Conservation (phyloP, 805 yeast species). For the Wickerhamomyces bovis region DNA sequence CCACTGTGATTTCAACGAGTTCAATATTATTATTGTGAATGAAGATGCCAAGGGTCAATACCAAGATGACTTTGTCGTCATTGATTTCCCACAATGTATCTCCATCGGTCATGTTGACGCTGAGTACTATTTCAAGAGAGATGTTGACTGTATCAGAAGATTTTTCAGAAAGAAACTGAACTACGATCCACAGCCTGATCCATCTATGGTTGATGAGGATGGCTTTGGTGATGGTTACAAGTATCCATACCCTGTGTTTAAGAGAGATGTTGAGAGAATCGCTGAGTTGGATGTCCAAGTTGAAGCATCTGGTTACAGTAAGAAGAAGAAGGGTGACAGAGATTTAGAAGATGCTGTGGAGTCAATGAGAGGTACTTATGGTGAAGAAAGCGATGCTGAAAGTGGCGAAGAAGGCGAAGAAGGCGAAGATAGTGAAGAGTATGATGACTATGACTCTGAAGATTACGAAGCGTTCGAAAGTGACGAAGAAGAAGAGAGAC, state of each 20-base stretch:
- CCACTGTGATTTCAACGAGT: conserved; percentile 97
- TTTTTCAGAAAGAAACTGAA: conserved; percentile 77
- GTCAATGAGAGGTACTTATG: conserved; percentile 47
- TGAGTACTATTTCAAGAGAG: conserved; percentile 80
- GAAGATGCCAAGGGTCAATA: conserved; percentile 41
- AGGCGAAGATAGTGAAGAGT: conserved; percentile 37
- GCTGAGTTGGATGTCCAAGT: conserved; percentile 78
- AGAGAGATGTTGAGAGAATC: conserved; percentile 64
- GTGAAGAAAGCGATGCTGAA: conserved; percentile 26
- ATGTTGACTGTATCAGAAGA: conserved; percentile 80
- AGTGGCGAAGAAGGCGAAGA: conserved; percentile 10
- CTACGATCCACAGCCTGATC: conserved; percentile 63
- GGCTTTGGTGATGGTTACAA: conserved; percentile 79
- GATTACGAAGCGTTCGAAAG: conserved; percentile 20
- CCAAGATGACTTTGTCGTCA: conserved; percentile 76
- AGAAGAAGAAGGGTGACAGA: conserved; percentile 47
- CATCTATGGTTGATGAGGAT: conserved; percentile 67
- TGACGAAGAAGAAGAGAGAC: conserved; percentile 29
- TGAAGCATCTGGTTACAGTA: conserved; percentile 81
- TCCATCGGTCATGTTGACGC: conserved; percentile 91
- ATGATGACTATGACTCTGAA: conserved; percentile 23
- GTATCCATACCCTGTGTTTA: conserved; percentile 72
- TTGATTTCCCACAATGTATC: conserved; percentile 98
- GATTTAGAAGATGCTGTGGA: conserved; percentile 76
- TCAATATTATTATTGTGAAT: conserved; percentile 82